Percentiles rank a stretch among this genome's conserved stretches.
phyloP scores from a whole-genome alignment of 441 rosid genomes.

The Brassica balearica region DNA sequence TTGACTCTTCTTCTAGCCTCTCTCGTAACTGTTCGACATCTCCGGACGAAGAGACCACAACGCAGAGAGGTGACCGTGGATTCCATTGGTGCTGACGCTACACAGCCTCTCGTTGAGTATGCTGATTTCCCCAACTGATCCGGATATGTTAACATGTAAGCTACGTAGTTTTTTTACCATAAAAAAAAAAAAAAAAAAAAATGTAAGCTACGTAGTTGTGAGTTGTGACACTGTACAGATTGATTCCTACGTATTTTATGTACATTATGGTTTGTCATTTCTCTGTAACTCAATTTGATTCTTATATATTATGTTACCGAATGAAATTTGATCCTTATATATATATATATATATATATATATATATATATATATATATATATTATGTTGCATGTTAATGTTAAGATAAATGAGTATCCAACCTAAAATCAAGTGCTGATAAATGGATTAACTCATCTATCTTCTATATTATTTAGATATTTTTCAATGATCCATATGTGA shows the following conservation, averaged over 20 bases:
- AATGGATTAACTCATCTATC: too few relatives aligned
- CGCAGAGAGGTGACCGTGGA: slow-evolving; percentile 56
- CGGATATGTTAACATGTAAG: not conserved
- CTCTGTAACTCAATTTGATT: not conserved
- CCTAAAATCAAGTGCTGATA: too few relatives aligned
- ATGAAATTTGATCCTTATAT: not conserved
- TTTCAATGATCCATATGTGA: too few relatives aligned
- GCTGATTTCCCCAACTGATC: slow-evolving; percentile 6
- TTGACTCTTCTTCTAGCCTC: slow-evolving; percentile 66
- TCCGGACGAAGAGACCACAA: slow-evolving; percentile 61
- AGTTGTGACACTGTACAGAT: not conserved
- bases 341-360: too few relatives aligned
- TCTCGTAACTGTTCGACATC: slow-evolving; percentile 75
- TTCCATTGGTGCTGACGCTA: slow-evolving; percentile 37
- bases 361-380: too few relatives aligned
- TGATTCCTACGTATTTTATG: not conserved
- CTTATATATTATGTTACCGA: not conserved
- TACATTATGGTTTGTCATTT: not conserved
- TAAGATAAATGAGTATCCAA: too few relatives aligned
- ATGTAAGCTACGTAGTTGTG: not conserved
- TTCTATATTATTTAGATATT: too few relatives aligned
- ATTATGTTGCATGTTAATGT: too few relatives aligned
- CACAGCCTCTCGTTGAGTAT: slow-evolving; percentile 32
- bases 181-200: too few relatives aligned
- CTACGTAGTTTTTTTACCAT: not conserved